Conservation (phyloP, 2,329 filamentous ascomycete genomes). For the Epichloe baconii region DNA sequence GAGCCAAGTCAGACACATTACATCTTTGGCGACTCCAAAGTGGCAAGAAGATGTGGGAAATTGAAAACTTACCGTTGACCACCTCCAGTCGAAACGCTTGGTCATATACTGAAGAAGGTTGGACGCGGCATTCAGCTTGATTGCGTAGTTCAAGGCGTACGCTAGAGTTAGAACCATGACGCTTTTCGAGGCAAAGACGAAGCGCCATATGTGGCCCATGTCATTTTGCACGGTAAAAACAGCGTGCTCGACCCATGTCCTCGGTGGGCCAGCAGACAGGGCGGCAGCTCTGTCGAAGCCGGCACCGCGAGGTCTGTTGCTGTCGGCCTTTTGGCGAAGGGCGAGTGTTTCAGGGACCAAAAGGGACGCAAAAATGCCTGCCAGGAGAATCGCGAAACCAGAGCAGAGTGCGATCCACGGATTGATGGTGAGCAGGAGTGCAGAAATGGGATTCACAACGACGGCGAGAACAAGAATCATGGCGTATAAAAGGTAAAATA, state of each 20-base stretch:
- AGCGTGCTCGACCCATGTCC: constrained; percentile 9
- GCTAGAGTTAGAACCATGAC: constrained; percentile 26
- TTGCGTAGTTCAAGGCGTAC: constrained; percentile 13
- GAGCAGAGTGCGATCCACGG: constrained; percentile 28
- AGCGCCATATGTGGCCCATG: constrained; percentile 23
- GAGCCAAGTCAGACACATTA: not conserved
- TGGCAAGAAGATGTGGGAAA: not conserved
- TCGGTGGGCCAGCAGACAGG: not conserved
- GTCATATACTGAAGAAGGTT: constrained; percentile 39
- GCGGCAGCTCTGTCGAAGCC: constrained; percentile 1
- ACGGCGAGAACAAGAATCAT: constrained; percentile 25
- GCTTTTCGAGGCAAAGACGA: constrained; percentile 25
- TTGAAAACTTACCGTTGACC: constrained; percentile 24
- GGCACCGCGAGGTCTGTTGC: constrained; percentile 7
- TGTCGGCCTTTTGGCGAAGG: constrained; percentile 18
- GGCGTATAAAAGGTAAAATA: constrained; percentile 28
- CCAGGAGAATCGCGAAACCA: constrained; percentile 17
- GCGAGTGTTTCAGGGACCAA: constrained; percentile 31
- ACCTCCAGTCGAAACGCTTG: constrained; percentile 35
- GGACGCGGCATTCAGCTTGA: constrained; percentile 19
- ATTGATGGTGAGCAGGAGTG: constrained; percentile 23
- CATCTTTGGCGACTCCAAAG: too few species aligned
- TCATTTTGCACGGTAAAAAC: constrained; percentile 18
- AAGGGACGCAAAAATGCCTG: constrained; percentile 17
- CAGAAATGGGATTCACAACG: constrained; percentile 26